Evolutionary conservation across 768 basidiomycete species (phyloP), one percentile per base, ranked within the genome.

Genomic region (Suillus alpinus): DNA sequence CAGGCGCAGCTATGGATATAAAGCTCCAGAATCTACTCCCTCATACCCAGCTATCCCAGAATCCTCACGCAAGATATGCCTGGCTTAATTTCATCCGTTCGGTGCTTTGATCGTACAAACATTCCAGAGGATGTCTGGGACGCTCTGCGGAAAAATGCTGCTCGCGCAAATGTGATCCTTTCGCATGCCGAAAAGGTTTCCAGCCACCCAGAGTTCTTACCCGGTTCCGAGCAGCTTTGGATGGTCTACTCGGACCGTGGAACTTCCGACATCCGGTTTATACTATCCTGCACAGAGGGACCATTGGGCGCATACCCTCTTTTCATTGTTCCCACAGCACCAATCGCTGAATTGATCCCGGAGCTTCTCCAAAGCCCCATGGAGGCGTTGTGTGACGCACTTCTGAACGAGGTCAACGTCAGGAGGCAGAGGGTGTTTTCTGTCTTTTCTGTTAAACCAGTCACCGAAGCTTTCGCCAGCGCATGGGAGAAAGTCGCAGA

Each of bases 391-490:
- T 63, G 69, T 10, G 63, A 58, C 0, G 55, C 64, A 2, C 75
- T 83, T 20, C 72, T 74, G 9, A 57, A 60, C 7, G 66, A 73
- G 26, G 14, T 9, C 20, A 23, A 23, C 73, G 10, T 52, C 72
- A 18, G 75, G 73, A 72, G 18, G 37, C 36, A 40, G 37, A 77
- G 88, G 16, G 77, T 88, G 0, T 92, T 86, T 70, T 89, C 90
- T 2, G 78, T 90, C 9, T 92, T 89, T 65, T 83, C 86, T 2
- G 70, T 67, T 81, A 34, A 56, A 0, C 40, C 63, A 10, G 71
- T 84, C 18, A 76, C 78, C 57, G 76, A 74, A 64, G 59, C 75
- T 6, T 85, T 86, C 61, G 67, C 77, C 43, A 71, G 69, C 52
- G 63, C 63, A 34, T 85, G 85, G 84, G 64, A 80, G n/a, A 64